phyloP scores from a whole-genome alignment of 176 grass and related monocot species.

The Carex pumila region DNA sequence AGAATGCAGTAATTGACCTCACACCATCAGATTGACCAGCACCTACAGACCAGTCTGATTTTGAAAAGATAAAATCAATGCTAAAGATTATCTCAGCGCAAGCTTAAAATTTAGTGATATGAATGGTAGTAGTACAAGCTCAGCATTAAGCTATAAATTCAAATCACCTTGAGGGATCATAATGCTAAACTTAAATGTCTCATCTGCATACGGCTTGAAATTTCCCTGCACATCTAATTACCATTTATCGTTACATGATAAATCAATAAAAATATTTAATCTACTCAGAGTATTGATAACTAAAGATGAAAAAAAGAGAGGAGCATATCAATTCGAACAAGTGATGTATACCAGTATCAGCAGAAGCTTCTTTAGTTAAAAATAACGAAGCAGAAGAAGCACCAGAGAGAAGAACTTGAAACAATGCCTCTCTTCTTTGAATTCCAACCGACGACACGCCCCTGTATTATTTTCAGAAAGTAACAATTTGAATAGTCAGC shows the following conservation, averaged over 20 bases:
- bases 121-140: not conserved
- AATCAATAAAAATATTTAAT: not conserved
- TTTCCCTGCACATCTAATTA: slow-evolving; percentile 46
- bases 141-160: not conserved
- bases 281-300: not conserved
- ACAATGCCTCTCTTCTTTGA: slow-evolving; percentile 49
- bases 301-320: not conserved
- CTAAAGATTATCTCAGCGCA: not conserved
- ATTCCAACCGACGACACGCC: slow-evolving; percentile 5
- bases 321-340: not conserved
- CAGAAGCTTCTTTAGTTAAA: slow-evolving; percentile 26
- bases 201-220: slow-evolving; percentile 58
- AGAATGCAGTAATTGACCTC: slow-evolving; percentile 76
- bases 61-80: not conserved
- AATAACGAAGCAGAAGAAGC: slow-evolving; percentile 20
- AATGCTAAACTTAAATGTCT: slow-evolving; percentile 62
- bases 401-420: slow-evolving; percentile 37
- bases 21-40: slow-evolving; percentile 48
- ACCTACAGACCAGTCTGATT: slow-evolving; percentile 69
- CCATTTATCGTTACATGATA: not conserved
- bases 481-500: not conserved
- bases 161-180: slow-evolving; percentile 55
- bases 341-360: slow-evolving; percentile 25
- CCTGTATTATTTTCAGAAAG: not conserved
- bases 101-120: not conserved